Evolutionary conservation across 371 early-diverging fungal genomes (phyloP), one percentile per base, ranked within the genome.

Genomic region (Rhizopus arrhizus): DNA sequence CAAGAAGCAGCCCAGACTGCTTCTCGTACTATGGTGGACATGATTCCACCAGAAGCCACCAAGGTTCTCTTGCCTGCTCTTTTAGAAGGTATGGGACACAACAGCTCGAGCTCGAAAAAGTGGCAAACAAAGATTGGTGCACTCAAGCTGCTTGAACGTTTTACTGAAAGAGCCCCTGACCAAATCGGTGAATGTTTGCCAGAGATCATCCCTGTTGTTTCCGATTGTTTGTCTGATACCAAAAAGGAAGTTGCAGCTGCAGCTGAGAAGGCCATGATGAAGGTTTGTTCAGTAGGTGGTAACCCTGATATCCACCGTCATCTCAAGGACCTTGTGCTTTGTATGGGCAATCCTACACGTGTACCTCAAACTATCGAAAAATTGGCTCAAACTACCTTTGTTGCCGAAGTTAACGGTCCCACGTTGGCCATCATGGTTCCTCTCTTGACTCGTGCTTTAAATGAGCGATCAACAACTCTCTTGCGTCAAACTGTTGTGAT

Each of bases 61-160:
- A 69, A 72, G 11, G 49, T 74, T 50, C 54, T 88, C 5, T 65
- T 90, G 52, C 90, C 92, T 33, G 63, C 83, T 31, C 74, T 91
- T 8, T 83, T 72, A 56, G 85, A 86, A 33, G 85, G 76, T 63
- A 85, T 87, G 77, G 77, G 77, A 31, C 50, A 50, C 34, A 64
- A 58, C 41, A 62, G 52, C 38, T 75, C 64, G 48, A 77, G 83
- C 58, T 84, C 85, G 56, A 89, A 87, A 68, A 90, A 90, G 62
- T 90, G 91, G 92, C 91, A 91, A 73, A 87, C 89, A 46, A 85
- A 87, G 68, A 78, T 86, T 28, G 89, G 83, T 47, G 88, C 89
- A 16, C 67, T 89, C 38, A 78, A 87, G 54, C 54, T 85, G 8
- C 59, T 91, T 11, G 69, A 72, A 11, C 70, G 73, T 38, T 78